A percentile compares a stretch with the other conserved stretches of the same genome.
These are phyloP conservation scores for Cytospora piceicola DNA, from an alignment of 2,329 filamentous ascomycete species.

Conservation along the genomic window DNA sequence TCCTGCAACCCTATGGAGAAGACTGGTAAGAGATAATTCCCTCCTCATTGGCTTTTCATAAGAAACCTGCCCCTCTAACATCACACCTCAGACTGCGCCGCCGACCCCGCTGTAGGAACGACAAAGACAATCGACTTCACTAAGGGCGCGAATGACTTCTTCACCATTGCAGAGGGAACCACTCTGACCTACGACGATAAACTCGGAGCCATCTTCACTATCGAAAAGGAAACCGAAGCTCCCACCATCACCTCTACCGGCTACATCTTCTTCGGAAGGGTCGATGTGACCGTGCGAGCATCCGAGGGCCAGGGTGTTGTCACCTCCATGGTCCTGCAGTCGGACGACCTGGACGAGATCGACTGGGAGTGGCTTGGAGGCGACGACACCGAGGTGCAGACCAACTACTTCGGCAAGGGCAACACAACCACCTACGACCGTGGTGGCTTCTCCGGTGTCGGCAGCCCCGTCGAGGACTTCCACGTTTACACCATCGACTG, in stretches of 20 bases:
- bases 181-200: conserved; percentile 49
- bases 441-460: conserved; percentile 63
- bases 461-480: conserved; percentile 54
- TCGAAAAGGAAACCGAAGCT: conserved; percentile 66
- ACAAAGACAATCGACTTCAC: conserved; percentile 72
- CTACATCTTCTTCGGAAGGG: conserved; percentile 96
- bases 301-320: conserved; percentile 84
- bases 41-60: conserved; percentile 39
- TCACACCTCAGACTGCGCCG: conserved; percentile 61
- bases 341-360: conserved; percentile 89
- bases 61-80: conserved; percentile 4
- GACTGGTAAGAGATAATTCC: conserved; percentile 36
- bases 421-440: conserved; percentile 73
- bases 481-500: conserved; percentile 73
- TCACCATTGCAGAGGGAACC: conserved; percentile 53
- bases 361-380: conserved; percentile 96
- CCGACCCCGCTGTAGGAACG: conserved; percentile 76
- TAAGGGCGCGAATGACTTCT: conserved; percentile 65
- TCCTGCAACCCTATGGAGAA: conserved; percentile 59
- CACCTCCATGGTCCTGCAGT: conserved; percentile 87
- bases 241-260: conserved; percentile 77
- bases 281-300: conserved; percentile 78
- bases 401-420: conserved; percentile 83
- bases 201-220: conserved; percentile 64
- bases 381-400: conserved; percentile 75